Evolutionary conservation across 2,329 filamentous ascomycete genomes (phyloP), one percentile per base, ranked within the genome.

Genomic region (Mycosphaerelloides madeirae): DNA sequence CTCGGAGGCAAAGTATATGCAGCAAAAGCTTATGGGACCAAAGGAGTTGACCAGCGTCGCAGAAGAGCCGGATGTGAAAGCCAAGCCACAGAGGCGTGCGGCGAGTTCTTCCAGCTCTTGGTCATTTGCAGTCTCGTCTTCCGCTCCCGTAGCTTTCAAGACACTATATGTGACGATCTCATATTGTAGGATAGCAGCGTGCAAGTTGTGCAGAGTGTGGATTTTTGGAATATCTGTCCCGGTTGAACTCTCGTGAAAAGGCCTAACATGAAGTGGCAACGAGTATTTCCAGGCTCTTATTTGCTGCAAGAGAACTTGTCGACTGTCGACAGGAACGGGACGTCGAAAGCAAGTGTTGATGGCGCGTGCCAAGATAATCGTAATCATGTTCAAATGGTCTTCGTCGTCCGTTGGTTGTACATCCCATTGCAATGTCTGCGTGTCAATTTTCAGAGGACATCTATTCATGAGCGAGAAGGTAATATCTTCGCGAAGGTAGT

Each of bases 1-100:
- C 8, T 29, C 16, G 3, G n/a, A 31, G n/a, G 5, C 36, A 2
- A 50, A 9, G 22, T 25, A 48, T 12, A 31, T 18, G 15, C 44
- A 37, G 29, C 41, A 41, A 20, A 37, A 47, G n/a, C 22, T 14
- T 20, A 50, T 39, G 7, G 48, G 48, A 2, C 48, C 48, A 29
- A 44, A 50, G 7, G 38, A 40, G 31, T 50, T 50, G n/a, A 50
- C 40, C 14, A 49, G 19, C n/a, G 43, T 40, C 13, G 46, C 15
- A 11, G 42, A 12, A 6, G 16, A 20, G 11, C 19, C 25, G 5
- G 36, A 44, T 1, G 41, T 49, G 19, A 49, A 45, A 6, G 41
- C 41, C 8, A 49, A 28, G 14, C 37, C 38, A 29, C 46, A 49
- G 6, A 49, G 25, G n/a, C 42, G 32, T 20, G 29, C 18, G 8